A percentile compares a stretch with the other conserved stretches of the same genome.
phyloP scores from a whole-genome alignment of 2,329 filamentous ascomycete species.

The Aspergillaceae sp. region DNA sequence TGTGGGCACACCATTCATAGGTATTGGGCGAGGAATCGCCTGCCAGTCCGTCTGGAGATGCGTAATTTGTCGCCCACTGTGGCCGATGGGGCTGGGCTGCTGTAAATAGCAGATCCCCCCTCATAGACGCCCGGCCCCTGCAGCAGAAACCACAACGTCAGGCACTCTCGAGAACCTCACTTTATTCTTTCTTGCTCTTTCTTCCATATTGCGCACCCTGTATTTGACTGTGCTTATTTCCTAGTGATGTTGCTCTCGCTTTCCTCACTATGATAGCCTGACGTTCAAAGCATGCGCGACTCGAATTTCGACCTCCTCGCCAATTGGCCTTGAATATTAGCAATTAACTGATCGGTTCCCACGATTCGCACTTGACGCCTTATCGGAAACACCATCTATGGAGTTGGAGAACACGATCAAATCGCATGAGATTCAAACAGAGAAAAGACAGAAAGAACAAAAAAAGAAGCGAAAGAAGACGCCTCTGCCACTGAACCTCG shows the following conservation, averaged over 20 bases:
- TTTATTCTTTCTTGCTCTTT: slow-evolving; percentile 3
- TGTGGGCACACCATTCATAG: not conserved
- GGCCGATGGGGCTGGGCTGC: slow-evolving; percentile 4
- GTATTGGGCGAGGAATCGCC: not conserved
- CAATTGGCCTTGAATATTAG: too few relatives aligned
- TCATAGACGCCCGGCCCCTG: slow-evolving; percentile 14
- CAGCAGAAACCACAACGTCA: slow-evolving; percentile 26
- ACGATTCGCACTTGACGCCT: too few relatives aligned
- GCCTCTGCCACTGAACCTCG: too few relatives aligned
- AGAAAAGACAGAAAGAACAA: too few relatives aligned
- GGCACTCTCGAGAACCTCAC: slow-evolving; percentile 14
- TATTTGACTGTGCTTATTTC: slow-evolving; percentile 1
- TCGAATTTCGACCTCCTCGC: too few relatives aligned
- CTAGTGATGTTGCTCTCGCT: not conserved
- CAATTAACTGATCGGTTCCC: too few relatives aligned
- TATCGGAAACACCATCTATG: too few relatives aligned
- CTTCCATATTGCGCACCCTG: not conserved
- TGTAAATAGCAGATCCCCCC: slow-evolving; percentile 17
- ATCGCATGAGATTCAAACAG: too few relatives aligned
- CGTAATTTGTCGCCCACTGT: not conserved
- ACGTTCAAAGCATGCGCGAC: too few relatives aligned
- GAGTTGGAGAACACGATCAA: too few relatives aligned
- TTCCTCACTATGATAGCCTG: not conserved
- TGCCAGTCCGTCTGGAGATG: not conserved
- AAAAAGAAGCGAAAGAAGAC: too few relatives aligned